phyloP scores from a whole-genome alignment of 2,329 filamentous ascomycete species.

The Mycogone perniciosa region DNA sequence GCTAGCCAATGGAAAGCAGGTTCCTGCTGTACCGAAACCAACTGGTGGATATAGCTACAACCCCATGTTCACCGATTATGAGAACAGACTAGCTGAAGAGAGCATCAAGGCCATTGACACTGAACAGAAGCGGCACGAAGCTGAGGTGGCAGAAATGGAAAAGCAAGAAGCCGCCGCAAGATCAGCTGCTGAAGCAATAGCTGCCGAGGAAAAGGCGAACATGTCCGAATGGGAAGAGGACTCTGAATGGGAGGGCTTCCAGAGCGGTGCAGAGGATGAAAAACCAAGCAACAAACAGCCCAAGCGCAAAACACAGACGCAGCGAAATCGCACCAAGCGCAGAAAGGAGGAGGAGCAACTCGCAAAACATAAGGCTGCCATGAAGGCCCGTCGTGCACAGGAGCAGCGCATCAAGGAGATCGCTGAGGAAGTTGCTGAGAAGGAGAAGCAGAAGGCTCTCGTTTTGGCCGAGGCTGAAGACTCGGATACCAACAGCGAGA shows the following conservation, averaged over 20 bases:
- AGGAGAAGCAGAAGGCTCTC: slow-evolving; percentile 45
- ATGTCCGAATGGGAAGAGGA: slow-evolving; percentile 75
- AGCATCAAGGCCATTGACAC: slow-evolving; percentile 72
- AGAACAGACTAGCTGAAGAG: slow-evolving; percentile 65
- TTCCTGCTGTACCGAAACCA: slow-evolving; percentile 74
- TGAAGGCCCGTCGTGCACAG: slow-evolving; percentile 68
- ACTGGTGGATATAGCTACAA: slow-evolving; percentile 88
- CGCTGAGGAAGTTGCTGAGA: slow-evolving; percentile 53
- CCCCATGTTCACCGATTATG: slow-evolving; percentile 80
- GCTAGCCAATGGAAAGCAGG: slow-evolving; percentile 69
- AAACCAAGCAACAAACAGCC: slow-evolving; percentile 61
- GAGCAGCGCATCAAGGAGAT: slow-evolving; percentile 65
- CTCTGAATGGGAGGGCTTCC: slow-evolving; percentile 83
- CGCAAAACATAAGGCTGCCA: slow-evolving; percentile 67
- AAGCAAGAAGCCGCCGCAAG: slow-evolving; percentile 60
- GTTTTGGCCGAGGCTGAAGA: slow-evolving; percentile 34
- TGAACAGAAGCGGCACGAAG: slow-evolving; percentile 66
- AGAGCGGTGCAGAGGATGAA: slow-evolving; percentile 70
- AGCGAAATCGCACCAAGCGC: slow-evolving; percentile 82
- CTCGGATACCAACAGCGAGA: slow-evolving; percentile 47
- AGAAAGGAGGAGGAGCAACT: slow-evolving; percentile 80
- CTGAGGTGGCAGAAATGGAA: slow-evolving; percentile 59
- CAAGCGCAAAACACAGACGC: slow-evolving; percentile 75
- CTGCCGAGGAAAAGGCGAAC: slow-evolving; percentile 60
- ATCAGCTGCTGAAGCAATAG: slow-evolving; percentile 69